Percentiles rank a stretch among this genome's conserved stretches.
These are phyloP conservation scores for Tuber aestivum DNA, from an alignment of 495 filamentous ascomycete genomes.

Conservation along the genomic window DNA sequence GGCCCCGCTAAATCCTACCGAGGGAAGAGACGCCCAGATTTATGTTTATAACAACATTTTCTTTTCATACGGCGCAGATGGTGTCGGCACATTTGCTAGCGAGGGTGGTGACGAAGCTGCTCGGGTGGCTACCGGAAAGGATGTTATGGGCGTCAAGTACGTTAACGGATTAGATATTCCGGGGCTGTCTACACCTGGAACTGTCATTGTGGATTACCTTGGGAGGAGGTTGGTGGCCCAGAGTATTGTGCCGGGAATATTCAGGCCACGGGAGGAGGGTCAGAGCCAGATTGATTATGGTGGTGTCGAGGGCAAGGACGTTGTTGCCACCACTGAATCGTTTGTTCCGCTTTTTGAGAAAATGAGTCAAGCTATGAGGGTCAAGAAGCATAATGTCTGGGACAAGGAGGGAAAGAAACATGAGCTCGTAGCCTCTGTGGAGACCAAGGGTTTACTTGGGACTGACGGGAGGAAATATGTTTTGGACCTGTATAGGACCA, in stretches of 20 bases:
- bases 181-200: slow-evolving; percentile 89
- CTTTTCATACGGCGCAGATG: slow-evolving; percentile 96
- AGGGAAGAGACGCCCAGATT: slow-evolving; percentile 87
- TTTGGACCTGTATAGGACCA: slow-evolving; percentile 89
- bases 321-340: slow-evolving; percentile 78
- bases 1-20: slow-evolving; percentile 92
- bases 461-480: slow-evolving; percentile 97
- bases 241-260: slow-evolving; percentile 97
- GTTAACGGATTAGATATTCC: slow-evolving; percentile 96
- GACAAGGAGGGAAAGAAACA: slow-evolving; percentile 89
- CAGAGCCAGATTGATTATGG: slow-evolving; percentile 99
- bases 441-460: slow-evolving; percentile 96
- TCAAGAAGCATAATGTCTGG: slow-evolving; percentile 97
- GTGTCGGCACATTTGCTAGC: slow-evolving; percentile 90
- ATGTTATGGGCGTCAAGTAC: slow-evolving; percentile 84
- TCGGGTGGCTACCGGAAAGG: slow-evolving; percentile 91
- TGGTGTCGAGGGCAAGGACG: slow-evolving; percentile 93
- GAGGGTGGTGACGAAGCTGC: slow-evolving; percentile 98
- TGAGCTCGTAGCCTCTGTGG: slow-evolving; percentile 89
- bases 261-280: slow-evolving; percentile 94
- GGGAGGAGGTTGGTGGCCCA: slow-evolving; percentile 96
- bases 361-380: slow-evolving; percentile 74
- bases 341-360: slow-evolving; percentile 84
- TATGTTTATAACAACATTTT: slow-evolving; percentile 99
- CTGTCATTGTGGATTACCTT: slow-evolving; percentile 92